phyloP scores from a whole-genome alignment of 2,329 filamentous ascomycete genomes.

The Parastagonospora nodorum region DNA sequence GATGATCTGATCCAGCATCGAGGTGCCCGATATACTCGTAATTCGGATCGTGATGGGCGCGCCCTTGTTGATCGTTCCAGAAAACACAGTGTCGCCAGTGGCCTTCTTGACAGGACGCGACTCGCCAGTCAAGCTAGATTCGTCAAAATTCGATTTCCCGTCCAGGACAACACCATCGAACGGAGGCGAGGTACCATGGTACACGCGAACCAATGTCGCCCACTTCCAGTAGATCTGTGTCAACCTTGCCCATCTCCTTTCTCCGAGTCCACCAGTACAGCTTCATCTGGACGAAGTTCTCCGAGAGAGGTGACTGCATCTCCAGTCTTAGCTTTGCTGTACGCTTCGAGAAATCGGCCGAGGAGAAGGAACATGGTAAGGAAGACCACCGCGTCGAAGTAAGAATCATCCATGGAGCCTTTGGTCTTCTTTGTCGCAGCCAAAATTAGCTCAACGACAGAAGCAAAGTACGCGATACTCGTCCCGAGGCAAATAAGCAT shows the following conservation, averaged over 20 bases:
- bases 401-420: slow-evolving; percentile 53
- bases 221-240: slow-evolving; percentile 67
- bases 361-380: slow-evolving; percentile 84
- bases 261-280: slow-evolving; percentile 65
- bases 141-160: slow-evolving; percentile 74
- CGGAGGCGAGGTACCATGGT: slow-evolving; percentile 80
- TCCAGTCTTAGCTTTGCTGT: slow-evolving; percentile 88
- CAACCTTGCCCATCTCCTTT: slow-evolving; percentile 53
- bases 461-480: slow-evolving; percentile 84
- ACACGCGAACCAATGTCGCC: slow-evolving; percentile 68
- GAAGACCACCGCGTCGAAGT: slow-evolving; percentile 94
- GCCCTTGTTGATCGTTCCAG: slow-evolving; percentile 76
- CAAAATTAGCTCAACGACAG: slow-evolving; percentile 74
- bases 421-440: slow-evolving; percentile 50
- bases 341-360: slow-evolving; percentile 78
- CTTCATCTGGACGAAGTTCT: slow-evolving; percentile 77
- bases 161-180: slow-evolving; percentile 72
- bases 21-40: slow-evolving; percentile 68
- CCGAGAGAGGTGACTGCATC: slow-evolving; percentile 82
- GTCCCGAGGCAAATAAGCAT: slow-evolving; percentile 89
- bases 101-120: slow-evolving; percentile 69
- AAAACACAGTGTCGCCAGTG: slow-evolving; percentile 68
- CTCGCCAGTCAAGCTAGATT: slow-evolving; percentile 86
- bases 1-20: slow-evolving; percentile 82
- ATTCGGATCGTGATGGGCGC: slow-evolving; percentile 66